Percentiles rank a stretch among this genome's conserved stretches.
Conservation (phyloP, 2,329 filamentous ascomycete species). For the Pseudogymnoascus sp. region DNA sequence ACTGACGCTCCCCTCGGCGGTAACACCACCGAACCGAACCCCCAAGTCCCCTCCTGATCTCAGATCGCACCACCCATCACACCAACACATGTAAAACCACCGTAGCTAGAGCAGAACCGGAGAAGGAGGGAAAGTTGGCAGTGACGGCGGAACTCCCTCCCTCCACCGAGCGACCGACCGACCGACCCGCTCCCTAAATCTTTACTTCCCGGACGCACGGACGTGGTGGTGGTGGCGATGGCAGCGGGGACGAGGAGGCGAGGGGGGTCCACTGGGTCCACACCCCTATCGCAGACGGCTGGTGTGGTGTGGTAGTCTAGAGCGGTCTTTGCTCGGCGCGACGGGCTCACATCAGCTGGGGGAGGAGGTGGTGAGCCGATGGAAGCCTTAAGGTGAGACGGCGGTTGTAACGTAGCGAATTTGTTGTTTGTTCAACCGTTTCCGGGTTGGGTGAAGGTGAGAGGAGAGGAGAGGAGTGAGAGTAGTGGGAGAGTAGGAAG, state of each 20-base stretch:
- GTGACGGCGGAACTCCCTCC: background rate
- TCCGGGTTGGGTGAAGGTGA: background rate
- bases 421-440: background rate
- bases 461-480: background rate
- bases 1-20: background rate
- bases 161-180: background rate
- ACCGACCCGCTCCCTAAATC: background rate
- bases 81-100: too few species aligned
- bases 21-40: background rate
- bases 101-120: background rate
- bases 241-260: background rate
- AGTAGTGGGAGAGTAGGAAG: too few species aligned
- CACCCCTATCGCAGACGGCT: background rate
- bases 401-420: background rate
- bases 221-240: background rate
- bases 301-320: background rate
- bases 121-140: background rate
- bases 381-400: background rate
- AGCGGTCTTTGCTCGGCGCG: background rate
- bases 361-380: background rate
- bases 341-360: background rate
- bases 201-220: background rate
- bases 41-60: background rate
- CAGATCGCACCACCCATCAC: background rate
- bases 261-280: background rate